phyloP scores from a whole-genome alignment of 2,329 filamentous ascomycete genomes.

The Fusarium sp. region DNA sequence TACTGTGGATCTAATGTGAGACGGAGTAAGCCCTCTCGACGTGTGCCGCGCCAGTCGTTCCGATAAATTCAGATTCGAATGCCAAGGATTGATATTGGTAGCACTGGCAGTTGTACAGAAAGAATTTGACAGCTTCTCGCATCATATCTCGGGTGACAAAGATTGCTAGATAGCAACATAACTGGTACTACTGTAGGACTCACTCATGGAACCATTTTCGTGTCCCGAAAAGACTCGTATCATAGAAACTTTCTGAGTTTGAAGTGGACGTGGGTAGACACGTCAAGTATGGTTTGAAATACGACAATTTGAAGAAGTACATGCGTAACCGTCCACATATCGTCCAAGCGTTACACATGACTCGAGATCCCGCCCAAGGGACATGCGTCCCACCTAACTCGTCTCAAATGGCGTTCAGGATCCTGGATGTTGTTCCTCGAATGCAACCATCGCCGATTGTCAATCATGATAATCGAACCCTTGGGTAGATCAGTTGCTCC shows the following conservation, averaged over 20 bases:
- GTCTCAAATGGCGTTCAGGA: conserved; percentile 52
- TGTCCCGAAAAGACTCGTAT: not conserved
- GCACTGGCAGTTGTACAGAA: too few species aligned
- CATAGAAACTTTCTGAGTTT: too few species aligned
- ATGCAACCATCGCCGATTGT: conserved; percentile 55
- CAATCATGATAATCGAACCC: conserved; percentile 51
- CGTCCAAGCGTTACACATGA: not conserved
- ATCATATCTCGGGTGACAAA: not conserved
- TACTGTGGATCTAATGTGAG: too few species aligned
- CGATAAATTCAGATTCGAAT: too few species aligned
- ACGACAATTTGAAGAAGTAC: too few species aligned
- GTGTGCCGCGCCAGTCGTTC: too few species aligned
- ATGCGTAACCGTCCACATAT: not conserved
- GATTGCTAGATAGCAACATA: not conserved
- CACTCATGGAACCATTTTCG: not conserved
- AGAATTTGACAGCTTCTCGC: not conserved
- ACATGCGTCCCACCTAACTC: conserved; percentile 53
- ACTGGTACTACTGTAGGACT: not conserved
- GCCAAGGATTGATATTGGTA: too few species aligned
- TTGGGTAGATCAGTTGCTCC: conserved; percentile 46
- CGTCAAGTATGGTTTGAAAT: too few species aligned
- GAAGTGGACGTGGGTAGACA: too few species aligned
- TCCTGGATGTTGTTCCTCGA: conserved; percentile 52
- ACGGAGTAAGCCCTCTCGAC: too few species aligned
- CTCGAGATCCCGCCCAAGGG: conserved; percentile 36